Conservation (phyloP, 2,329 filamentous ascomycete species). For the Talaromyces sp. region DNA sequence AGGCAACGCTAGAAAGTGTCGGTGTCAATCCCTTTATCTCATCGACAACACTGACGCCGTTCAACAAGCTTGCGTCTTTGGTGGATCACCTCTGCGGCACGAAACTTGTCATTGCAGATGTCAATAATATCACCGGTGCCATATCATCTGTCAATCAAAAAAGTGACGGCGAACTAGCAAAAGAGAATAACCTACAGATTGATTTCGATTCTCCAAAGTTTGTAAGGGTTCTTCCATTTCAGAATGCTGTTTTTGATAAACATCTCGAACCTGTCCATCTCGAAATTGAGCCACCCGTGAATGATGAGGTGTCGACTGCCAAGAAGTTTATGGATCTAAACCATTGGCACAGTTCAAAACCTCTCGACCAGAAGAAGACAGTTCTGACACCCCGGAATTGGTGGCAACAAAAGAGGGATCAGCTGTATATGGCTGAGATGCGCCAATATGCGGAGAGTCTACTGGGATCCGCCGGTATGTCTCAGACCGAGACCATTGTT, state of each 20-base stretch:
- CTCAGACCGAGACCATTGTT: background rate
- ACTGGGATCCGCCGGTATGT: background rate
- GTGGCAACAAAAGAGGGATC: conserved; percentile 3
- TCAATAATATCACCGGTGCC: too few relatives aligned
- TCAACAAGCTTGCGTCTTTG: background rate
- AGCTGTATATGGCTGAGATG: conserved; percentile 7
- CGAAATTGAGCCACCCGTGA: background rate
- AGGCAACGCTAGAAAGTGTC: background rate
- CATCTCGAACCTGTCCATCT: conserved; percentile 5
- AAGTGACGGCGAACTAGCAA: background rate
- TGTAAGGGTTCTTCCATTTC: conserved; percentile 1
- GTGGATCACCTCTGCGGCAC: background rate
- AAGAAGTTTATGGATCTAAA: conserved; percentile 1
- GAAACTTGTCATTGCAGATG: background rate
- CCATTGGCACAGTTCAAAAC: conserved; percentile 31
- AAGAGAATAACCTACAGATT: background rate
- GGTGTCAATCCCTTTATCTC: background rate
- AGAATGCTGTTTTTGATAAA: background rate
- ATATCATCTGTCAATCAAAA: too few relatives aligned
- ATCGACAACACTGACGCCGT: background rate
- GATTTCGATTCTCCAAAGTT: background rate
- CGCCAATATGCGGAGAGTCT: conserved; percentile 5
- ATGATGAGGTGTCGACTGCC: background rate
- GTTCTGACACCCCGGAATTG: background rate
- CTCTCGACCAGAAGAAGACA: conserved; percentile 12